Evolutionary conservation across 2,329 filamentous ascomycete genomes (phyloP).

Genomic region (Aspergillus sojae): DNA sequence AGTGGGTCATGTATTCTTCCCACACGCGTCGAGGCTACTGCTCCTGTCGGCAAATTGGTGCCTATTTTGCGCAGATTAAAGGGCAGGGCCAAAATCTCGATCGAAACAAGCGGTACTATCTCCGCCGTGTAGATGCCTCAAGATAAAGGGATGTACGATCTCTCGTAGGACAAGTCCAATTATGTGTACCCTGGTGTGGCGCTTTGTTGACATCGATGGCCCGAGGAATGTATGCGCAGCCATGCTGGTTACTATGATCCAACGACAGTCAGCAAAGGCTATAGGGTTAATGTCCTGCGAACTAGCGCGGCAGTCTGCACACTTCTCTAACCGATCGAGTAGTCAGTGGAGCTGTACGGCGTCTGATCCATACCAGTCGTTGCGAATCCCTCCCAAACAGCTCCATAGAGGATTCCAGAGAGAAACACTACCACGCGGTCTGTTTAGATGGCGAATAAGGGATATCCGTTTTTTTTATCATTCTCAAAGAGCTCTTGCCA

Average conservation of each 20-base stretch:
- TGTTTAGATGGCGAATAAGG: background rate
- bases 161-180: background rate
- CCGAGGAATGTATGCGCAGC: background rate
- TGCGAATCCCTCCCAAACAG: background rate
- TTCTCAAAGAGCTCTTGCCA: background rate
- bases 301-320: background rate
- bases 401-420: slow-evolving; percentile 1
- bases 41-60: background rate
- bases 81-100: background rate
- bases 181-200: background rate
- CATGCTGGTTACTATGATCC: background rate
- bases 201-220: background rate
- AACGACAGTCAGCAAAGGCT: background rate
- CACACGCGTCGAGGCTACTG: background rate
- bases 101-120: background rate
- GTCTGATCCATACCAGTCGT: background rate
- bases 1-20: background rate
- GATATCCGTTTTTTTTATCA: background rate
- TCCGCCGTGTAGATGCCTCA: background rate
- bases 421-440: background rate
- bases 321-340: background rate
- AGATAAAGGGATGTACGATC: background rate
- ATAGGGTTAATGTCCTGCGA: background rate
- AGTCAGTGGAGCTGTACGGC: background rate
- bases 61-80: background rate